Conservation (phyloP, 148 eudicot genomes). For the Chenopodium quinoa region DNA sequence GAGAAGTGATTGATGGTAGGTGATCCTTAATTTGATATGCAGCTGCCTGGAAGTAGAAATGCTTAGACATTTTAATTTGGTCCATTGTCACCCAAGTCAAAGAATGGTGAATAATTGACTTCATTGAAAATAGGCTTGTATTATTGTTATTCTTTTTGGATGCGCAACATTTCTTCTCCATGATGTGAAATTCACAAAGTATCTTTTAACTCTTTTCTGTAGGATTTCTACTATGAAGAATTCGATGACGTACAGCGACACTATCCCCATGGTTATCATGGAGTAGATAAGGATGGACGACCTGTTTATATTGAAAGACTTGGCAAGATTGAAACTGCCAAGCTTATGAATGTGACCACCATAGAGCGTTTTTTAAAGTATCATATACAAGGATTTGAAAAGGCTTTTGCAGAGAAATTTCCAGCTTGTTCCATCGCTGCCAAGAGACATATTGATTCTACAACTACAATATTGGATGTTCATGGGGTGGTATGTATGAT, state of each 20-base stretch:
- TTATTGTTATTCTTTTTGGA: neutral
- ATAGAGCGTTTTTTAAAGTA: conserved; percentile 80
- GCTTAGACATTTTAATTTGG: neutral
- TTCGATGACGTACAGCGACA: conserved; percentile 61
- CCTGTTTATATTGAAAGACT: conserved; percentile 92
- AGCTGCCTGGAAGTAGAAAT: neutral
- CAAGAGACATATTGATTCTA: conserved; percentile 85
- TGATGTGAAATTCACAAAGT: conserved; percentile 5
- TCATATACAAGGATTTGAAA: conserved; percentile 91
- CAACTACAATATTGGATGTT: conserved; percentile 84
- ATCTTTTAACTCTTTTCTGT: conserved; percentile 19
- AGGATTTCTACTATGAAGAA: conserved; percentile 83
- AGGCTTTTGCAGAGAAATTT: conserved; percentile 78
- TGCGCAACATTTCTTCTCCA: neutral
- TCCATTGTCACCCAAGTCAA: neutral
- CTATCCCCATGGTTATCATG: conserved; percentile 98
- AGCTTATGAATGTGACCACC: conserved; percentile 85
- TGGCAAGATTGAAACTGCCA: conserved; percentile 77
- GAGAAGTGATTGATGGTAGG: neutral
- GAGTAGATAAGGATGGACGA: conserved; percentile 83
- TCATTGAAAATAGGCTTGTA: neutral
- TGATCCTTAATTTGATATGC: neutral
- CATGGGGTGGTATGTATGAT: conserved; percentile 67
- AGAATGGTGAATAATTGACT: neutral
- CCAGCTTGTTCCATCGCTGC: conserved; percentile 97